Evolutionary conservation across 1,284 basidiomycete species (phyloP).

Genomic region (Tylopilus sp.): DNA sequence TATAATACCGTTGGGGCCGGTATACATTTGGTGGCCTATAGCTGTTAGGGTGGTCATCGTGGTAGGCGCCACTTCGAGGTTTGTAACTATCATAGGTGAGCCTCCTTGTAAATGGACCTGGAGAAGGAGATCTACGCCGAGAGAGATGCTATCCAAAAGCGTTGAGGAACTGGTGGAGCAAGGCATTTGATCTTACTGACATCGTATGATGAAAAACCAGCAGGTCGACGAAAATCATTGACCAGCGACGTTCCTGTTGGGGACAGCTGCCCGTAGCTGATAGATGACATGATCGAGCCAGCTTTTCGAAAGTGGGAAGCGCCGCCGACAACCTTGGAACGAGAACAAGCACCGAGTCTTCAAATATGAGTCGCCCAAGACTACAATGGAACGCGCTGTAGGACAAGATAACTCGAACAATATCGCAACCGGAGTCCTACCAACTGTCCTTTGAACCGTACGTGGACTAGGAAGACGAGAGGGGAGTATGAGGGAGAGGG

Average conservation of each 20-base stretch:
- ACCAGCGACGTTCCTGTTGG: constrained; percentile 23
- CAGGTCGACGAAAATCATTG: constrained; percentile 31
- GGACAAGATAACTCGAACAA: background rate
- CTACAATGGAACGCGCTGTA: constrained; percentile 8
- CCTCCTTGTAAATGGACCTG: constrained; percentile 39
- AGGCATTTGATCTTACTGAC: constrained; percentile 30
- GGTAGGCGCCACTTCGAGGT: constrained; percentile 39
- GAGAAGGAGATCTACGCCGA: constrained; percentile 45
- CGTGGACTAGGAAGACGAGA: constrained; percentile 14
- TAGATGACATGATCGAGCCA: constrained; percentile 25
- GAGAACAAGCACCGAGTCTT: constrained; percentile 8
- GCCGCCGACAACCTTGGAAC: constrained; percentile 9
- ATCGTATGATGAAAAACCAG: constrained; percentile 28
- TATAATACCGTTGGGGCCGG: constrained; percentile 38
- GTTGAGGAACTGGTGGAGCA: constrained; percentile 23
- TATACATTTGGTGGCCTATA: constrained; percentile 36
- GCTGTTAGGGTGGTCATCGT: constrained; percentile 39
- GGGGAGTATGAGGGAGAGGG: constrained; percentile 23
- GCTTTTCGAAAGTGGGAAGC: constrained; percentile 5
- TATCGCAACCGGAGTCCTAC: constrained; percentile 5
- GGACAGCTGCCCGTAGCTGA: constrained; percentile 27
- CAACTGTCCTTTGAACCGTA: constrained; percentile 8
- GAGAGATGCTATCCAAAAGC: constrained; percentile 38
- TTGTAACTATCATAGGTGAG: constrained; percentile 50
- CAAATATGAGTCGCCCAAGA: constrained; percentile 2